Base-by-base conservation (phyloP, 1,284 basidiomycete species). In the Sporisorium iseilematis-ciliati region DNA sequence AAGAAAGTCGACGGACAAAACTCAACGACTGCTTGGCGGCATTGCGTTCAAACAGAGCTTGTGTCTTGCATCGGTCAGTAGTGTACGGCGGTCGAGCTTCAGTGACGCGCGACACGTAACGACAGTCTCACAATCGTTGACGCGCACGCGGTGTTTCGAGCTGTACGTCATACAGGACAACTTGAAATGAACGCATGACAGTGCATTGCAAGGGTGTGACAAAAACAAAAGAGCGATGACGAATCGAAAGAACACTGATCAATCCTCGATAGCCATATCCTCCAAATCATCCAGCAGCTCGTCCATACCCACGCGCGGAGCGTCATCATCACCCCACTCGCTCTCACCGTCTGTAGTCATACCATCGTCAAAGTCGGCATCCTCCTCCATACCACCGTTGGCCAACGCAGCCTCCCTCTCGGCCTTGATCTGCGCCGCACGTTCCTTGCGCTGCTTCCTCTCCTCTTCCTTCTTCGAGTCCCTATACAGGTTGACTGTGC, bases 231-330 rank as follows among this genome's bases (percentile, higher is more conserved):
- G n/a, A 29, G 29, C 29, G 29, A 29, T 29, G 29, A 29, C 29
- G 29, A 29, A 8, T 29, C 8, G 29, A 29, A 29, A 29, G 8
- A 29, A 29, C 29, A 29, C 4, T 33, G 33, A n/a, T 52, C 35
- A 77, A 42, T 77, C 68, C 41, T 79, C 77, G 33, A 81, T 77
- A 23, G 75, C 73, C 79, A 81, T 81, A 35, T 78, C 87, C 81
- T 97, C 95, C 83, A 98, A 93, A 84, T 93, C 91, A 75, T 97
- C 95, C 79, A 98, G 86, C 72, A 99, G 86, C 87, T 98, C 96
- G 80, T 96, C 91, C 80, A 97, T 86, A 64, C 90, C 88, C 58
- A 85, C 75, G 7, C 74, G 50, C 40, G 83, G 82, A 8, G 80
- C 63, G 55, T 82, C 80, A 95, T 90, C 73, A 86, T 97, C 95